Evolutionary conservation across 352 stramenopile genomes (phyloP), one percentile per base, ranked within the genome.

Genomic region (Globisporangium takayamanum): DNA sequence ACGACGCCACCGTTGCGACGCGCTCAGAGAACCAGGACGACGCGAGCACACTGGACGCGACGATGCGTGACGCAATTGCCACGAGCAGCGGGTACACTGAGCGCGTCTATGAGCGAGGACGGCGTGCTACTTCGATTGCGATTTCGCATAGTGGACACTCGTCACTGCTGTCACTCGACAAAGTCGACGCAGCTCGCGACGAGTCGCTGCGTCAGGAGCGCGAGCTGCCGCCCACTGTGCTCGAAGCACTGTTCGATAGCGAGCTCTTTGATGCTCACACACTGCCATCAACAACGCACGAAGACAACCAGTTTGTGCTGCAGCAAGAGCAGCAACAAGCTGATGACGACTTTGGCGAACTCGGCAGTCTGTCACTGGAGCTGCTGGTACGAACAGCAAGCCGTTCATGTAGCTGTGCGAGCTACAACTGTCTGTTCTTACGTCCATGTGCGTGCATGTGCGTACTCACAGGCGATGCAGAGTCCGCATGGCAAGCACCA

Each of bases 401-500:
- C 1, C 41, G 18, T 47, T 8, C 37, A 14, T 44, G 37, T 44
- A 44, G 37, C 8, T 14, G 37, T 44, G 14, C 1, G 8, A 44
- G 5, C 12, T 20, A 22, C 41, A 18, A 22, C 52, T 50, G 41
- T 10, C 11, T 58, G 28, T 52, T 4, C 41, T 20, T 11, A 46
- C 41, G 41, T 46, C 16, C 16, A 20, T 39, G 28, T 15, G 50
- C 25, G 14, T 50, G 44, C 39, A 54, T 51, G 11, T 45, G 1
- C 53, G 22, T n/a, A 11, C 63, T 18, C n/a, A 12, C 51, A 91
- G 81, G 82, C 82, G 7, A 53, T 92, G 20, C 80, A 89, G 57
- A 92, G 82, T 53, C 82, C 82, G 5, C 82, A 89, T 26, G 82
- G 78, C 0, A 72, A 68, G 45, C 73, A 66, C 18, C 72, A 82